Evolutionary conservation across 345 rosid genomes (phyloP).

Genomic region (Populus simonii): DNA sequence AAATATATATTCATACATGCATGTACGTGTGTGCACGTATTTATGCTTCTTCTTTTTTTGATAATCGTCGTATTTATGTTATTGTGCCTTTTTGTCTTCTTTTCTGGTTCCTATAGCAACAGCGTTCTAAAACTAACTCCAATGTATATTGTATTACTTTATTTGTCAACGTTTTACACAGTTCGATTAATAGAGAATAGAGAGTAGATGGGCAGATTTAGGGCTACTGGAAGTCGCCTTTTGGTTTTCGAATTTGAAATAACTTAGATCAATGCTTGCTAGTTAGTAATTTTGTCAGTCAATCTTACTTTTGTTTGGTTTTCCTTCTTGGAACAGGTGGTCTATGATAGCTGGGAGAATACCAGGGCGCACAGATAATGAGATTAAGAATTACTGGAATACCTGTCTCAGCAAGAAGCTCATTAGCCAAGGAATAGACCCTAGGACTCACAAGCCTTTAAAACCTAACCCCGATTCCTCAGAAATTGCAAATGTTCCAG

Average conservation of each 20-base stretch:
- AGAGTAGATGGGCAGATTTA: background rate
- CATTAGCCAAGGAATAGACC: conserved; percentile 30
- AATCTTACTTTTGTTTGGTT: background rate
- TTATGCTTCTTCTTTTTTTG: too few relatives aligned
- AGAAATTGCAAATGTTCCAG: background rate
- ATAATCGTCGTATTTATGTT: background rate
- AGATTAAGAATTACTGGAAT: conserved; percentile 31
- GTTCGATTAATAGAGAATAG: background rate
- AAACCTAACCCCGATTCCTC: conserved; percentile 8
- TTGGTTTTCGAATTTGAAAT: background rate
- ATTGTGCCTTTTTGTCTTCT: background rate
- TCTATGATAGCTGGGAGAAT: conserved; percentile 29
- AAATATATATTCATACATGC: too few relatives aligned
- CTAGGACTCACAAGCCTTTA: conserved; percentile 29
- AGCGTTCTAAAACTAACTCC: background rate
- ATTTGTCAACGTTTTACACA: background rate
- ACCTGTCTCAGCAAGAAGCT: conserved; percentile 30
- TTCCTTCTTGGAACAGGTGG: conserved; percentile 12
- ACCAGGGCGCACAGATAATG: conserved; percentile 30
- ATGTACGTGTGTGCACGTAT: too few relatives aligned
- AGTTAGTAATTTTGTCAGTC: background rate
- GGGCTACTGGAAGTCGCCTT: too few relatives aligned
- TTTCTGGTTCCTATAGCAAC: background rate
- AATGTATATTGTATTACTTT: too few relatives aligned
- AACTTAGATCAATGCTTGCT: background rate